Evolutionary conservation across 1,284 basidiomycete species (phyloP), one percentile per base, ranked within the genome.

Genomic region (Pseudozyma thailandica): DNA sequence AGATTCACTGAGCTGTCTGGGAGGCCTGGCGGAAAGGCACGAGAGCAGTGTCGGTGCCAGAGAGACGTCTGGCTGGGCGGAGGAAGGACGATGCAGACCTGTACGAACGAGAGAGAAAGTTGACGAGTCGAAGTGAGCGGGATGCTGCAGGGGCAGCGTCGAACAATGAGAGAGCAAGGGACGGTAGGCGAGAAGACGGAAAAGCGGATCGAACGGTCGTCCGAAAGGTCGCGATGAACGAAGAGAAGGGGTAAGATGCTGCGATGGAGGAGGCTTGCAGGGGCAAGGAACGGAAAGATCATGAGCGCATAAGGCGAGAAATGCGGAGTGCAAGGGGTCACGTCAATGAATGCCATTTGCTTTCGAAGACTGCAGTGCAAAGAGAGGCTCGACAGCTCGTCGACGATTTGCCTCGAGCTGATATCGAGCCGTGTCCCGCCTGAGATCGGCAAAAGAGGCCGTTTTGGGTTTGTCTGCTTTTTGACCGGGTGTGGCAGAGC

Each of bases 281-380:
- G 48, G 45, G 52, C n/a, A 35, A 38, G 49, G 33, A 47, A 49
- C 30, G 48, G 38, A 54, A 15, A 41, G 31, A 16, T 47, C 42
- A 33, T 39, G 39, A 27, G 43, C 23, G 9, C 41, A n/a, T 28
- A 52, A 48, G 63, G 39, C 44, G 52, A 54, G 56, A 60, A 66
- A 66, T 60, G 63, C 57, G 52, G 56, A 57, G 63, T 60, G 63
- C 63, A 66, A 66, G 63, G 63, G 52, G 63, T 66, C 56, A 66
- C 39, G 63, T 66, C 56, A 66, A 66, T 66, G 63, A 55, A 60
- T 66, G 56, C 49, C 51, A 49, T 39, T 27, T 43, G 52, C 51
- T 46, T 26, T 39, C 33, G 28, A 47, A 46, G 52, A 26, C 33
- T 44, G 44, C 44, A 31, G 37, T 48, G 59, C 53, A 56, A 20